phyloP scores from a whole-genome alignment of 345 rosid species.

The Populus davidiana region DNA sequence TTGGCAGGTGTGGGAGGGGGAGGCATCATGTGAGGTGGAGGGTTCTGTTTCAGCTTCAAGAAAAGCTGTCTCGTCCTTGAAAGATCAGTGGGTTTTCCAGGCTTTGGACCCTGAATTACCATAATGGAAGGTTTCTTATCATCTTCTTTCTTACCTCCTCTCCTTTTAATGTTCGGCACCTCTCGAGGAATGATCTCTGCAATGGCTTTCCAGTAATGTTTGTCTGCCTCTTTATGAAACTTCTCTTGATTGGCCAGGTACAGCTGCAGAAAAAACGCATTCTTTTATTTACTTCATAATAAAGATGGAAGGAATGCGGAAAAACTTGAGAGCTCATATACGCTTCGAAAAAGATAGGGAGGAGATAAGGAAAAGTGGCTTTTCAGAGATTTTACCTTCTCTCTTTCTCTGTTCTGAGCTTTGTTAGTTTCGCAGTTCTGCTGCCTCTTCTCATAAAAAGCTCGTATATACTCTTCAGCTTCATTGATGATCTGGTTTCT shows the following conservation, averaged over 20 bases:
- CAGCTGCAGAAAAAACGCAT: slow-evolving; percentile 40
- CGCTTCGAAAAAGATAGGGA: neutral
- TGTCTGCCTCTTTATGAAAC: slow-evolving; percentile 86
- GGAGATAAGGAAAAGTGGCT: neutral
- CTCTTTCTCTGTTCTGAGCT: slow-evolving; percentile 82
- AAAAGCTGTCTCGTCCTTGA: slow-evolving; percentile 84
- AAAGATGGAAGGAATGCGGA: neutral
- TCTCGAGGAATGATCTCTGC: slow-evolving; percentile 89
- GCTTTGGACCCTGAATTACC: slow-evolving; percentile 88
- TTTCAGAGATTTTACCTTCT: slow-evolving; percentile 51
- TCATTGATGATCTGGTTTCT: slow-evolving; percentile 77
- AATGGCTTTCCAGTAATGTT: slow-evolving; percentile 92
- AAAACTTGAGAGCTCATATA: neutral
- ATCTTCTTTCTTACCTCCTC: slow-evolving; percentile 70
- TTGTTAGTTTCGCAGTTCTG: slow-evolving; percentile 64
- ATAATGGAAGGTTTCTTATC: slow-evolving; percentile 63
- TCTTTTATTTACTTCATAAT: neutral
- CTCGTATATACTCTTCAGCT: slow-evolving; percentile 75
- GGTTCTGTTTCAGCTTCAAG: slow-evolving; percentile 72
- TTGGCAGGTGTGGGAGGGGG: slow-evolving; percentile 53
- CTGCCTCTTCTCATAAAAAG: slow-evolving; percentile 80
- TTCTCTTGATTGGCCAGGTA: slow-evolving; percentile 82
- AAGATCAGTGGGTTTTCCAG: slow-evolving; percentile 88
- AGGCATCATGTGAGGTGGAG: slow-evolving; percentile 94
- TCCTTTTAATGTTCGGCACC: slow-evolving; percentile 80